phyloP scores from a whole-genome alignment of 2,329 filamentous ascomycete species.

The Cladorrhinum sp. region DNA sequence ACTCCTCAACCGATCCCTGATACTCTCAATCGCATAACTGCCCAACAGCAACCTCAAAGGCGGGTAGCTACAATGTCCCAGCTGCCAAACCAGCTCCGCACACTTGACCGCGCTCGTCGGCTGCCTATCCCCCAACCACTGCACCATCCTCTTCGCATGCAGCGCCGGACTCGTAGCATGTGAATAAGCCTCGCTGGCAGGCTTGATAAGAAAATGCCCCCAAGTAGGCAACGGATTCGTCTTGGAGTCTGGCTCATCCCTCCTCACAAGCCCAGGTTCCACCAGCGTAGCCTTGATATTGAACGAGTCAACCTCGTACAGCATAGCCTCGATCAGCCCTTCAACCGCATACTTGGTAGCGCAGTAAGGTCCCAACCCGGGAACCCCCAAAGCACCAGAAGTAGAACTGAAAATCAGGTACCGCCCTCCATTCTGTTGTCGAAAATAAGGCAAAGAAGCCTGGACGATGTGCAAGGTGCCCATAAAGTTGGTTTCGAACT shows the following conservation, averaged over 20 bases:
- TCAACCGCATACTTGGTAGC: conserved; percentile 97
- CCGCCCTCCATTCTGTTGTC: conserved; percentile 69
- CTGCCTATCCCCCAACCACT: conserved; percentile 91
- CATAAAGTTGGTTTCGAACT: conserved; percentile 98
- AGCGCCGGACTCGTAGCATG: conserved; percentile 76
- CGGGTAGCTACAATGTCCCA: conserved; percentile 92
- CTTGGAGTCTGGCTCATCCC: conserved; percentile 69
- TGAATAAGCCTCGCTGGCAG: conserved; percentile 76
- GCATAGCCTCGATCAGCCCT: conserved; percentile 91
- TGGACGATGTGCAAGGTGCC: conserved; percentile 93
- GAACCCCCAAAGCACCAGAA: conserved; percentile 86
- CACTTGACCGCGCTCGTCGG: conserved; percentile 91
- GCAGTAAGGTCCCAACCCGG: conserved; percentile 89
- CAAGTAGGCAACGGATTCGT: conserved; percentile 69
- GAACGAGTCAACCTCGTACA: conserved; percentile 89
- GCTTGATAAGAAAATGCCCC: conserved; percentile 89
- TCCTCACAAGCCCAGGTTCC: conserved; percentile 81
- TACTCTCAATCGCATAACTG: conserved; percentile 93
- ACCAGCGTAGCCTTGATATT: conserved; percentile 93
- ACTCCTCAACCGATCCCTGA: conserved; percentile 80
- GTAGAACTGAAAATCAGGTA: conserved; percentile 96
- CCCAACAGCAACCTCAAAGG: conserved; percentile 83
- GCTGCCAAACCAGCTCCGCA: conserved; percentile 88
- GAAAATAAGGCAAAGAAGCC: conserved; percentile 81
- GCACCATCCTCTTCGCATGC: conserved; percentile 86